A percentile compares a stretch with the other conserved stretches of the same genome.
phyloP scores from a whole-genome alignment of 2,329 filamentous ascomycete genomes.

The Cordyceps farinosa region DNA sequence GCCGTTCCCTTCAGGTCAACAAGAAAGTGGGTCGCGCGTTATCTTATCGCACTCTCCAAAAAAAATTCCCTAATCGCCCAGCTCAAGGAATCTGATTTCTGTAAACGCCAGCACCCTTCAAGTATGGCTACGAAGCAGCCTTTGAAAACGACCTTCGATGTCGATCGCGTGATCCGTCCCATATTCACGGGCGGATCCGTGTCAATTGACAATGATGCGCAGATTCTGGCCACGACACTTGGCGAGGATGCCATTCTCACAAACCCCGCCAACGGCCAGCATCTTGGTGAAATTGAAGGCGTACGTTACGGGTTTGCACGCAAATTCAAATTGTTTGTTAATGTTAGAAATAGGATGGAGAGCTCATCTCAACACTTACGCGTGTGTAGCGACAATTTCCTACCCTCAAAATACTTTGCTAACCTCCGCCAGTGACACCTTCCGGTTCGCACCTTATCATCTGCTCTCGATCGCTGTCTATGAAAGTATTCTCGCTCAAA shows the following conservation, averaged over 20 bases:
- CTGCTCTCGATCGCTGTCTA: slow-evolving; percentile 91
- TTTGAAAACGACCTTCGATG: slow-evolving; percentile 85
- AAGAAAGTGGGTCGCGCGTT: slow-evolving; percentile 3
- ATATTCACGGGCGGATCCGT: slow-evolving; percentile 92
- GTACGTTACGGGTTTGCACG: slow-evolving; percentile 43
- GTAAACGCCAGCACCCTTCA: slow-evolving; percentile 7
- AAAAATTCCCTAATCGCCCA: slow-evolving; percentile 10
- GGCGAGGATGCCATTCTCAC: slow-evolving; percentile 89
- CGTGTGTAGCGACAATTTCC: slow-evolving; percentile 38
- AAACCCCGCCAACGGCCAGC: slow-evolving; percentile 75
- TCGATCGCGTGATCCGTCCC: slow-evolving; percentile 77
- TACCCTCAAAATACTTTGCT: slow-evolving; percentile 11
- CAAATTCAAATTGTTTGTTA: slow-evolving; percentile 17
- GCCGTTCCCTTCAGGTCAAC: background rate
- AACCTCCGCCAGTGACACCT: slow-evolving; percentile 64
- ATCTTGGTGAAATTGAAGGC: slow-evolving; percentile 83
- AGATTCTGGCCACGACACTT: slow-evolving; percentile 81
- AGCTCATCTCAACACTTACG: slow-evolving; percentile 71
- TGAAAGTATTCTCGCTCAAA: slow-evolving; percentile 81
- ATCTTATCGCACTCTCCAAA: slow-evolving; percentile 19
- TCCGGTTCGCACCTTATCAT: slow-evolving; percentile 83
- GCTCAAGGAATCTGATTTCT: background rate
- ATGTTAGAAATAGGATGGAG: slow-evolving; percentile 59
- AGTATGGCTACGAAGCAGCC: slow-evolving; percentile 60
- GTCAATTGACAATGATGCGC: slow-evolving; percentile 74